These are phyloP conservation scores for Lithohypha guttulata DNA, from an alignment of 2,329 filamentous ascomycete species.

Conservation along the genomic window DNA sequence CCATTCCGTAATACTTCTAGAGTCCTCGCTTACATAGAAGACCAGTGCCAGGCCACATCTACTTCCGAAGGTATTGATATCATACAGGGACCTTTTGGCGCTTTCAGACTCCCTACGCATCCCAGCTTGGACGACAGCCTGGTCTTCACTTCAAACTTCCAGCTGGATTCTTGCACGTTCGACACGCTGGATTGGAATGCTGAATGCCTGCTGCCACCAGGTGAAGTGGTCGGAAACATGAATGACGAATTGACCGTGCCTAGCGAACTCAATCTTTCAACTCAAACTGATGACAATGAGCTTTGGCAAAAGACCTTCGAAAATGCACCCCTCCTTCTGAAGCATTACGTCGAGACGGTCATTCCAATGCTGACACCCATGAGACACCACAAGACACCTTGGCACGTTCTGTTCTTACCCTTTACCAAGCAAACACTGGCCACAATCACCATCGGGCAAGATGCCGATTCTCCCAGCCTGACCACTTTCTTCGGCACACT, in stretches of 20 bases:
- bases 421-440: slow-evolving; percentile 34
- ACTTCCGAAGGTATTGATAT: neutral
- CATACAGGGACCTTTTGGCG: slow-evolving; percentile 11
- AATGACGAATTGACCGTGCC: too few species aligned
- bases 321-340: slow-evolving; percentile 29
- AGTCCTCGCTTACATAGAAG: slow-evolving; percentile 25
- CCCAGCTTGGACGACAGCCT: too few species aligned
- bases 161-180: too few species aligned
- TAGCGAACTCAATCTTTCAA: too few species aligned
- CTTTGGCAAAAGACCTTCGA: neutral
- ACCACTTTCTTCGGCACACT: slow-evolving; percentile 33
- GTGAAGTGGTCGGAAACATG: too few species aligned
- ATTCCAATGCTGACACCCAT: slow-evolving; percentile 25
- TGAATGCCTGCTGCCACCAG: too few species aligned
- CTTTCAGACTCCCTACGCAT: too few species aligned
- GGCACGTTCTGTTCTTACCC: slow-evolving; percentile 35
- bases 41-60: slow-evolving; percentile 18
- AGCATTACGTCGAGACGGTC: slow-evolving; percentile 30
- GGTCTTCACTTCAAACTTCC: too few species aligned
- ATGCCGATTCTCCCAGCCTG: slow-evolving; percentile 29
- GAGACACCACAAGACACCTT: slow-evolving; percentile 32
- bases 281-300: too few species aligned
- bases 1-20: slow-evolving; percentile 17
- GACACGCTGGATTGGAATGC: too few species aligned
- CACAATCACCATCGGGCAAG: slow-evolving; percentile 33